Evolutionary conservation across 129 eudicot genomes (phyloP).

Genomic region (Chrysanthemum lavandulifolium): DNA sequence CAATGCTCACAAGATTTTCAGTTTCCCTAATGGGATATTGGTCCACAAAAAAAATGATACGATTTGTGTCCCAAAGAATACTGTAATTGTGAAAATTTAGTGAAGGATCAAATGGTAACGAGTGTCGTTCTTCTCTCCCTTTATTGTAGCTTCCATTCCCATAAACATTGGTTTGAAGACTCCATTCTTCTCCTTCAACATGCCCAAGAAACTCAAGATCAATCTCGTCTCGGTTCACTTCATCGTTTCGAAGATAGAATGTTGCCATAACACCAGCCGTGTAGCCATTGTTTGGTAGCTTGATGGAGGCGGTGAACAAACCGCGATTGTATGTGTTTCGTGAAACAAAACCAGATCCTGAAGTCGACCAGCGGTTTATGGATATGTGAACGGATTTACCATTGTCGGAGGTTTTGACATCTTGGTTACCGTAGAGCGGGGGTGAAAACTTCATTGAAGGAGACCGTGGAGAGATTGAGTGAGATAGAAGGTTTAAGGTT

Average conservation of each 20-base stretch:
- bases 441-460: constrained; percentile 22
- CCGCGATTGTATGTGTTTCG: constrained; percentile 25
- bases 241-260: constrained; percentile 24
- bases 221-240: constrained; percentile 32
- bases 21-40: constrained; percentile 37
- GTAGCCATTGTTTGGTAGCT: constrained; percentile 29
- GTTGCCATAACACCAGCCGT: constrained; percentile 30
- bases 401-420: constrained; percentile 3
- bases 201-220: constrained; percentile 50
- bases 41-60: constrained; percentile 35
- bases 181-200: constrained; percentile 30
- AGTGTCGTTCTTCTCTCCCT: constrained; percentile 48
- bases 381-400: constrained; percentile 22
- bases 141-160: constrained; percentile 37
- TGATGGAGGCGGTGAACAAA: constrained; percentile 27
- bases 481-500: constrained; percentile 7
- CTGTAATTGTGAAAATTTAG: constrained; percentile 37
- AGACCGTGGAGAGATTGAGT: constrained; percentile 9
- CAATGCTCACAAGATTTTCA: constrained; percentile 17
- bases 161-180: constrained; percentile 41
- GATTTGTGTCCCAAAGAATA: constrained; percentile 32
- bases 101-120: constrained; percentile 43
- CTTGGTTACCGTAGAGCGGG: constrained; percentile 23
- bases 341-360: constrained; percentile 32
- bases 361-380: constrained; percentile 18